Percentiles rank a stretch among this genome's conserved stretches.
These are phyloP conservation scores for Aspergillus vadensis DNA, from an alignment of 2,329 filamentous ascomycete species.

Conservation along the genomic window DNA sequence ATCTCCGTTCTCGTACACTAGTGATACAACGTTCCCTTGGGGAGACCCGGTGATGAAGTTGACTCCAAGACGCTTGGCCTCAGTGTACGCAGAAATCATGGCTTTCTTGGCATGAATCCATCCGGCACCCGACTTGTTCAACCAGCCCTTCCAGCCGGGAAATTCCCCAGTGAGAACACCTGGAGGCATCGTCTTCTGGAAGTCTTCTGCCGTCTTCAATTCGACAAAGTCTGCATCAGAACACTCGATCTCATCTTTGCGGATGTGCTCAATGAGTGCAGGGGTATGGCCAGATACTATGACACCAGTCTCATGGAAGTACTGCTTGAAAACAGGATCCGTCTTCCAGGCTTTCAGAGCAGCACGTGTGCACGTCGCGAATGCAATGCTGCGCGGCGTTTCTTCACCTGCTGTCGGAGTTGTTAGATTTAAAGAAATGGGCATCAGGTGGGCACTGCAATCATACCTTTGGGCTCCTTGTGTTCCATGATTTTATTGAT, in stretches of 20 bases:
- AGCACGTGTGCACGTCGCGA: constrained; percentile 27
- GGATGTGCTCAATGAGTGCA: constrained; percentile 41
- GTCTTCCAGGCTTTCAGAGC: constrained; percentile 46
- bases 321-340: constrained; percentile 49
- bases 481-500: constrained; percentile 52
- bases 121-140: constrained; percentile 45
- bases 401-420: constrained; percentile 15
- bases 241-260: constrained; percentile 37
- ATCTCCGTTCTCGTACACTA: constrained; percentile 43
- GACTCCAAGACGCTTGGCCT: constrained; percentile 51
- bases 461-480: constrained; percentile 39
- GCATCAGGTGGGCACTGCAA: background rate
- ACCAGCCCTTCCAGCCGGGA: constrained; percentile 54
- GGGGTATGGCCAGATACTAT: constrained; percentile 46
- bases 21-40: constrained; percentile 40
- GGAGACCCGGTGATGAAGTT: constrained; percentile 48
- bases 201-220: constrained; percentile 49
- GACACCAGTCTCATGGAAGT: constrained; percentile 50
- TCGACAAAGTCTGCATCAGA: constrained; percentile 34
- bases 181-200: constrained; percentile 54
- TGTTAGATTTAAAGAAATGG: background rate
- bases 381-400: constrained; percentile 25
- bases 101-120: constrained; percentile 58
- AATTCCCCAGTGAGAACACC: constrained; percentile 55
- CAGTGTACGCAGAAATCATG: constrained; percentile 48